A percentile compares a stretch with the other conserved stretches of the same genome.
Conservation (phyloP, 768 basidiomycete species). For the Antrodiella citrinella region DNA sequence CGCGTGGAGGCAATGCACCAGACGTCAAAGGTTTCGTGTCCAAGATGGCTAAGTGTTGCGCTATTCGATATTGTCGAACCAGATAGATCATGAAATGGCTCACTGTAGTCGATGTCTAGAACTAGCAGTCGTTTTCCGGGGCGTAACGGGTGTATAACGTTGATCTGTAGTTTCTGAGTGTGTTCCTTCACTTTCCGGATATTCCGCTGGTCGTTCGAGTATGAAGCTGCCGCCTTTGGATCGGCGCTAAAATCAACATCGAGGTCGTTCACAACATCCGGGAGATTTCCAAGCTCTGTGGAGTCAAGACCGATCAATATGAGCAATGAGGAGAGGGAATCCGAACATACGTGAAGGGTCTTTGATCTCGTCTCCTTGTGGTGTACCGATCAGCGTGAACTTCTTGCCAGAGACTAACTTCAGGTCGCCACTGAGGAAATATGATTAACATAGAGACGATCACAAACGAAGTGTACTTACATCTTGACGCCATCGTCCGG, state of each 20-base stretch:
- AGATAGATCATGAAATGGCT: slow-evolving; percentile 16
- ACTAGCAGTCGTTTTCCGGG: slow-evolving; percentile 76
- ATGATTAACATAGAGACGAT: slow-evolving; percentile 3
- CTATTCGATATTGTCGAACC: background rate
- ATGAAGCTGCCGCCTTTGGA: slow-evolving; percentile 45
- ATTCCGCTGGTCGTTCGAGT: slow-evolving; percentile 73
- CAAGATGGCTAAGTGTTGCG: slow-evolving; percentile 43
- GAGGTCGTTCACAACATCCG: slow-evolving; percentile 71
- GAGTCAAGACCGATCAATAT: background rate
- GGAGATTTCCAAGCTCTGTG: slow-evolving; percentile 54
- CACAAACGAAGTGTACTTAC: slow-evolving; percentile 22
- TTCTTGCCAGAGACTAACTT: slow-evolving; percentile 54
- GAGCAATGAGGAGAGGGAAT: background rate
- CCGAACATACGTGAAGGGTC: slow-evolving; percentile 50
- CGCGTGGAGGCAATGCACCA: slow-evolving; percentile 67
- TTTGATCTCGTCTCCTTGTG: slow-evolving; percentile 78
- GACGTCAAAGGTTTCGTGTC: slow-evolving; percentile 83
- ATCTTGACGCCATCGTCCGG: slow-evolving; percentile 68
- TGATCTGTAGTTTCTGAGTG: slow-evolving; percentile 51
- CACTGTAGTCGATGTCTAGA: slow-evolving; percentile 85
- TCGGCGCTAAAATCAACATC: slow-evolving; percentile 73
- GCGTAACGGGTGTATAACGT: slow-evolving; percentile 71
- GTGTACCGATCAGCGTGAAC: slow-evolving; percentile 82
- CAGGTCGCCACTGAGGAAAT: slow-evolving; percentile 42
- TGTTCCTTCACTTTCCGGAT: slow-evolving; percentile 73